Base-by-base conservation (phyloP, 768 basidiomycete genomes). In the Lactarius evosmus region DNA sequence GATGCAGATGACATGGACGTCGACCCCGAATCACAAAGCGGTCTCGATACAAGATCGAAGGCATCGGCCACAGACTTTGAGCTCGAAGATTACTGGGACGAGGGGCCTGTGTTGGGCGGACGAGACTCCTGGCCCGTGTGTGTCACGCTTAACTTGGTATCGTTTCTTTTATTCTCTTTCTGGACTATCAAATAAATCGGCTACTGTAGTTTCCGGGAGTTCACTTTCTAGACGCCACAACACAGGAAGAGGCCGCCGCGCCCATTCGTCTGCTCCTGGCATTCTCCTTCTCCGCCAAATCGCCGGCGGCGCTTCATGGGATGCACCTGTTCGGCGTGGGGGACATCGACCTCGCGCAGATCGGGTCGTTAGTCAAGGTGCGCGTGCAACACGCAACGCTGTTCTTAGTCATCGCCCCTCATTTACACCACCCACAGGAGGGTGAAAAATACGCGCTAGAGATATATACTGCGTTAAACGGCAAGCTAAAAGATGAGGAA, bases 81-180 rank as follows among this genome's bases (percentile, higher is more conserved):
- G 75, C 79, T 95, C 25, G 81, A 85, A 12, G 93, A 95, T 72
- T 90, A 87, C 66, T 93, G 91, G 90, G 92, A 92, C 69, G 90
- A 91, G 66, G 93, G 93, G 0, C 87, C 86, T 61, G 73, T 78
- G 19, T 70, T 93, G 32, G 80, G 77, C 41, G 86, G 85, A 2
- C 77, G 85, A 65, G 83, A 88, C 2, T 68, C 71, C 14, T 89
- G 93, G 85, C 93, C 93, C 0, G 79, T 95, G 4, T 85, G 85
- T 65, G 75, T 93, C 29, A 93, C 91, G 1, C 72, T 95, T 58
- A 93, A 94, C 66, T 68, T 93, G 29, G 91, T 93, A 66, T 7
- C 14, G 85, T 80, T 16, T 25, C 22, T 22, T n/a, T 22, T n/a
- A 2, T 58, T 2, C 25, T 19, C 46, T 30, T 55, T 27, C 30